Base-by-base conservation (phyloP, 352 stramenopile genomes). In the Globisporangium rhizosaccharum region DNA sequence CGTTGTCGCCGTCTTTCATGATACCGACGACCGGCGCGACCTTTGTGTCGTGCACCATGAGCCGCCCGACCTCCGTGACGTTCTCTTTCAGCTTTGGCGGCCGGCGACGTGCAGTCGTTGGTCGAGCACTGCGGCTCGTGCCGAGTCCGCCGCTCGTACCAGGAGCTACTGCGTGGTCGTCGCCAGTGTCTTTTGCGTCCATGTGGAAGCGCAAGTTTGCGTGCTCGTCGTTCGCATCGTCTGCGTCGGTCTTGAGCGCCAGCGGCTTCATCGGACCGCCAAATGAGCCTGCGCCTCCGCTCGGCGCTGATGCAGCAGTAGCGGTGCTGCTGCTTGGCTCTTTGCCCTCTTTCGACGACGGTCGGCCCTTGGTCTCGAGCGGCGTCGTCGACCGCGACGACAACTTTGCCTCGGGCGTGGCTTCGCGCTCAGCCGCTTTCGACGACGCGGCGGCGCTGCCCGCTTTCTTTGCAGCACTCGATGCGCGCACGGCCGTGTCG, bases 11-110 rank as follows among this genome's bases (percentile, higher is more conserved):
- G 49, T 94, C 84, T 56, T 90, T 92, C 82, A 93, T 92, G 61
- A 91, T 88, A 2, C 81, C 81, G 9, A 69, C 76, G 9, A 86
- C 79, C 0, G 81, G 76, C 36, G 73, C 75, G 23, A 90, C 86
- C 64, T 96, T 97, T 18, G 87, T 73, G 57, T 96, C 89, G 45
- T 84, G 68, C 36, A 87, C 80, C 53, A 86, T 66, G 41, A 90
- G 65, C 12, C 82, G 73, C 1, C 76, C 74, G 14, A 89, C 79
- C 49, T 92, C 85, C 3, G 79, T 92, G 33, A 90, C 85, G 54
- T 94, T 92, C 56, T 94, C 82, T 66, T 95, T 94, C 42, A 96
- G 81, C 67, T 93, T 93, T 33, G 85, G 88, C 15, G 88, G 88
- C 14, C 86, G 76, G 9, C 85, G 80, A n/a, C 88, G 79, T 23